Base-by-base conservation (phyloP, 345 rosid species). In the Carallia pectinifolia region DNA sequence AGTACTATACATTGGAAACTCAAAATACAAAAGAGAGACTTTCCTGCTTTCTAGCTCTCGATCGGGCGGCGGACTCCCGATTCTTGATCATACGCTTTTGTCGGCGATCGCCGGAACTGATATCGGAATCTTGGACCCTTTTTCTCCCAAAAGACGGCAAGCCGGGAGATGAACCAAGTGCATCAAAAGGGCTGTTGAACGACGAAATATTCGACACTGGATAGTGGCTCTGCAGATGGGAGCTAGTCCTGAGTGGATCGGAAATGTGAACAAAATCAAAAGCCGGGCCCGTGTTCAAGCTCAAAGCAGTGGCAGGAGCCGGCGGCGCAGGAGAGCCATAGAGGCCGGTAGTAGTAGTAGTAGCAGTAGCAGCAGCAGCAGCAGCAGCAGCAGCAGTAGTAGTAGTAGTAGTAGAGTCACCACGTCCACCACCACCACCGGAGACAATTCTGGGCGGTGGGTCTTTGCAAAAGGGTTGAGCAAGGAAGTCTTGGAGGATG, bases 21-120 rank as follows among this genome's bases (percentile, higher is more conserved):
- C 58, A 54, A 27, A 4, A 54, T 2, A 10, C 58, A 2, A 23
- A 68, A 74, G 55, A 70, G 68, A 13, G 52, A 64, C 66, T 66
- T 83, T 80, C 96, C 93, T 86, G 90, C 76, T 86, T 90, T 77
- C 93, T 87, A 38, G 92, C 93, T 77, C 98, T 82, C 6, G 98
- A 92, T 48, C 96, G 84, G 55, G 98, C 90, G 0, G 98, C 98
- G 9, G 98, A 92, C 65, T 87, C 96, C 53, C 98, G 79, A 82
- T 90, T 92, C 81, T 84, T 92, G 80, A 88, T 85, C 96, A 86
- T 87, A 9, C 94, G 81, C 69, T 87, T 87, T 33, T 84, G 87
- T 6, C 85, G 73, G 64, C 88, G 81, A 52, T 84, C 85, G 47
- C 86, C 77, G 52, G 83, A 66, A 30, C 78, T 56, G 62, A 58